Conservation (phyloP, 2,329 filamentous ascomycete species). For the Tympanopsis confertula region DNA sequence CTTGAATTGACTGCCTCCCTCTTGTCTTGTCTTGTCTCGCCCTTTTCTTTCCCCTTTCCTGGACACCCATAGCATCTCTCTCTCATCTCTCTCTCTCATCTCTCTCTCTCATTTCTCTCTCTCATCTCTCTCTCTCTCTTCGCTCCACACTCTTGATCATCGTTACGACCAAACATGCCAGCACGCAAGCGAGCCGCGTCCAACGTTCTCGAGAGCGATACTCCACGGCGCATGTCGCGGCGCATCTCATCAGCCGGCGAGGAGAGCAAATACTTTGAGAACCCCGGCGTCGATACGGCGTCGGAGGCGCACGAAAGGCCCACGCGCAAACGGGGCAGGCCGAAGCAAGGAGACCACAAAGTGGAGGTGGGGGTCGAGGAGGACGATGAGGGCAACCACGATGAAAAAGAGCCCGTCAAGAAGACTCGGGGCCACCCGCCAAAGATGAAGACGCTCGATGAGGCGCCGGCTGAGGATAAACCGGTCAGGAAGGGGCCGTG, state of each 20-base stretch:
- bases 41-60: no score
- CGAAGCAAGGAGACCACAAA: constrained; percentile 4
- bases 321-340: constrained; percentile 4
- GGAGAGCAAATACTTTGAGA: constrained; percentile 41
- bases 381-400: constrained; percentile 11
- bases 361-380: constrained; percentile 9
- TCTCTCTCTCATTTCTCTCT: no score
- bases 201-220: not conserved
- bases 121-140: no score
- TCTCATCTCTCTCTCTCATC: no score
- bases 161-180: no score
- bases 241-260: constrained; percentile 28
- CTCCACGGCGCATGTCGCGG: constrained; percentile 18
- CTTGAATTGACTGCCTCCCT: no score
- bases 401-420: constrained; percentile 3
- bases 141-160: no score
- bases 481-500: constrained; percentile 14
- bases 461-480: constrained; percentile 10
- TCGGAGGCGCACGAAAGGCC: constrained; percentile 2
- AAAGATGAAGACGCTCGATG: constrained; percentile 9
- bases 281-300: not conserved
- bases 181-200: not conserved
- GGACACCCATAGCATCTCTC: no score
- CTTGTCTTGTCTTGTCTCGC: no score
- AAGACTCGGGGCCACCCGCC: not conserved